These are phyloP conservation scores for Diplosphaera chodatii DNA, from an alignment of 139 green algal species.

Conservation along the genomic window DNA sequence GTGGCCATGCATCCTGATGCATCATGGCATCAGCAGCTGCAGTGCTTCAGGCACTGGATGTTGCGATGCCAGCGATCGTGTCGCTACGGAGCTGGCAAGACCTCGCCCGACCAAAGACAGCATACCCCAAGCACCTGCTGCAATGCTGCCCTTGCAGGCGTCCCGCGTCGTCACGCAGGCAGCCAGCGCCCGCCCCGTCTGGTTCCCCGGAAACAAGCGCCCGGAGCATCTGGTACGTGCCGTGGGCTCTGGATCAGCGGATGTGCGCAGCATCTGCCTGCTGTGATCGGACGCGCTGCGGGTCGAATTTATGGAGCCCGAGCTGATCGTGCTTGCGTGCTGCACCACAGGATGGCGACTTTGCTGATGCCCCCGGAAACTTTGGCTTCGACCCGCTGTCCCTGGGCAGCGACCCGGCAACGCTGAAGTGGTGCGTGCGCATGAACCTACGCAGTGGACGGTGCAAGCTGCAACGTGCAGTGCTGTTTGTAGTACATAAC, in stretches of 20 bases:
- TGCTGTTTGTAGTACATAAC: no score
- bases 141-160: background rate
- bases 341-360: background rate
- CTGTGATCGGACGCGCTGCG: background rate
- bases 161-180: conserved; percentile 10
- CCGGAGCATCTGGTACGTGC: background rate
- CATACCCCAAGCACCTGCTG: no score
- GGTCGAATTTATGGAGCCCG: no score
- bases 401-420: conserved; percentile 63
- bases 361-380: conserved; percentile 3
- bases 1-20: no score
- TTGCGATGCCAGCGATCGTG: no score
- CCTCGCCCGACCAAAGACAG: no score
- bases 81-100: no score
- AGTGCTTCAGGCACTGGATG: no score
- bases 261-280: background rate
- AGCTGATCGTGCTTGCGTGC: background rate
- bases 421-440: conserved; percentile 66
- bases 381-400: conserved; percentile 73
- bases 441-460: no score
- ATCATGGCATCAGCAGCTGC: no score
- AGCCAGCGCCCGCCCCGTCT: conserved; percentile 9
- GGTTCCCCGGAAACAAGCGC: background rate
- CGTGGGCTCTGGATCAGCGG: background rate
- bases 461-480: no score